phyloP scores from a whole-genome alignment of 2,329 filamentous ascomycete species.

The Apiospora koreana region DNA sequence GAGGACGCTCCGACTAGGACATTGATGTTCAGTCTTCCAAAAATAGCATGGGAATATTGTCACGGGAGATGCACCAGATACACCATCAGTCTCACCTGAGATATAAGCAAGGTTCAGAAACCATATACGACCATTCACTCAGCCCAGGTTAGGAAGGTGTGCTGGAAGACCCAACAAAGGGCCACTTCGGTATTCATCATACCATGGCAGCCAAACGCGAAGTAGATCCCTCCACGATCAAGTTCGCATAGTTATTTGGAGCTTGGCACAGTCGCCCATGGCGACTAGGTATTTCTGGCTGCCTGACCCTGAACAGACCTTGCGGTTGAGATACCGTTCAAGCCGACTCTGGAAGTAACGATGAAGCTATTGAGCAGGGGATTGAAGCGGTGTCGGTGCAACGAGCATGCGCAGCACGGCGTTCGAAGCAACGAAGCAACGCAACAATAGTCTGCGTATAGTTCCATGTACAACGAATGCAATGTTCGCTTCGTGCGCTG shows the following conservation, averaged over 20 bases:
- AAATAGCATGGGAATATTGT: not conserved
- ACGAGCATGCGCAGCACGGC: not conserved
- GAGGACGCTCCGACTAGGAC: not conserved
- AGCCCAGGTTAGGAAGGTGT: not conserved
- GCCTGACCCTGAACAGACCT: not conserved
- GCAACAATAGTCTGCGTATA: not conserved
- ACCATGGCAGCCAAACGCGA: not conserved
- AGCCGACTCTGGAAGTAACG: not conserved
- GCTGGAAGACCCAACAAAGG: not conserved
- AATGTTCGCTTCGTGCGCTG: not conserved
- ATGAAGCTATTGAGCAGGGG: not conserved
- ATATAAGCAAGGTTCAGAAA: not conserved
- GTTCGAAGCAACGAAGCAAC: not conserved
- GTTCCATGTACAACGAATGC: not conserved
- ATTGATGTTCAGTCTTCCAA: not conserved
- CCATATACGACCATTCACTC: not conserved
- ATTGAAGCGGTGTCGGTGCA: not conserved
- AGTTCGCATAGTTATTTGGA: not conserved
- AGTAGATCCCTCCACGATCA: not conserved
- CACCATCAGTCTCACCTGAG: not conserved
- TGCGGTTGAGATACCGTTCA: not conserved
- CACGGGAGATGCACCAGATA: not conserved
- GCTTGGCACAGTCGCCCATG: not conserved
- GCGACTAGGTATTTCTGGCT: not conserved
- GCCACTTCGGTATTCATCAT: not conserved